Conservation (phyloP, 1,284 basidiomycete species). For the Veloboletus limbatus region DNA sequence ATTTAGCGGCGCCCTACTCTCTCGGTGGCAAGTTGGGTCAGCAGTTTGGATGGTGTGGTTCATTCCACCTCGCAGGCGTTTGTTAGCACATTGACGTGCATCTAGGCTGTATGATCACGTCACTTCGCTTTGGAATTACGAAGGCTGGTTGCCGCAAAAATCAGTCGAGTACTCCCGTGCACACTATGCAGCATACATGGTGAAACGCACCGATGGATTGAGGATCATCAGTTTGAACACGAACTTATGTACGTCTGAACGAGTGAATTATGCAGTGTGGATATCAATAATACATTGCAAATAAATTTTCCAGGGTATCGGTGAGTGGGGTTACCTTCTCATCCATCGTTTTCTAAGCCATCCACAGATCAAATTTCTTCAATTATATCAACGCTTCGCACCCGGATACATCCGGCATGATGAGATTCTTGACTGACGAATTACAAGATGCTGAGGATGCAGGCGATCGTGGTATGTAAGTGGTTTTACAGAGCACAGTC, state of each 20-base stretch:
- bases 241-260: conserved; percentile 56
- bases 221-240: conserved; percentile 77
- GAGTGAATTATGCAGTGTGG: neutral
- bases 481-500: neutral
- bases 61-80: neutral
- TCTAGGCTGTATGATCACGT: conserved; percentile 75
- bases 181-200: conserved; percentile 73
- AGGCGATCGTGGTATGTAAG: conserved; percentile 56
- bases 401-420: conserved; percentile 71
- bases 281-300: neutral
- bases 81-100: neutral
- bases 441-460: conserved; percentile 75
- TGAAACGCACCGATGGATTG: conserved; percentile 64
- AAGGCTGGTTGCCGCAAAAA: conserved; percentile 66
- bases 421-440: conserved; percentile 78
- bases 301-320: conserved; percentile 21
- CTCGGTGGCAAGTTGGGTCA: conserved; percentile 51
- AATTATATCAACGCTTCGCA: conserved; percentile 75
- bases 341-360: conserved; percentile 4
- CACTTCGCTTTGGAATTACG: conserved; percentile 63
- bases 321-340: conserved; percentile 11
- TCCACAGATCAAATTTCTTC: conserved; percentile 60
- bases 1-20: conserved; percentile 46
- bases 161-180: conserved; percentile 58
- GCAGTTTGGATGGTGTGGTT: conserved; percentile 61